These are phyloP conservation scores for Uncinocarpus reesii DNA, from an alignment of 2,329 filamentous ascomycete genomes.

Conservation along the genomic window DNA sequence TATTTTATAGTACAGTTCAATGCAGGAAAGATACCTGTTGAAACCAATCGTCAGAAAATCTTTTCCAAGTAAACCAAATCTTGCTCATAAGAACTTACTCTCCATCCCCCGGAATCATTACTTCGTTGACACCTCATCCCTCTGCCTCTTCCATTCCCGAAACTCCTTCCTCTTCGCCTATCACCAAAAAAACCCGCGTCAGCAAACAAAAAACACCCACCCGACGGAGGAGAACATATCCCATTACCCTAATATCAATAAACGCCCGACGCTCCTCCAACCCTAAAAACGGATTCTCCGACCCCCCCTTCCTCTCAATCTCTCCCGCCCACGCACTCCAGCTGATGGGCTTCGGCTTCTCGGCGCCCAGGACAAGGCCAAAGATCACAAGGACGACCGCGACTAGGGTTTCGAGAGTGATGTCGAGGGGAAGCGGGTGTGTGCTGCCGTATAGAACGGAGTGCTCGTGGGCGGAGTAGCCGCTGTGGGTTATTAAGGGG, in stretches of 20 bases:
- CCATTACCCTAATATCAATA: constrained; percentile 66
- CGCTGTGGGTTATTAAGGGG: constrained; percentile 44
- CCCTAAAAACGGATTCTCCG: constrained; percentile 67
- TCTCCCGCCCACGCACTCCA: constrained; percentile 69
- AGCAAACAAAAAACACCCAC: background rate
- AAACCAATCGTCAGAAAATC: no score
- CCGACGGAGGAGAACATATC: background rate
- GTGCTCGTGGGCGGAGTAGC: constrained; percentile 94
- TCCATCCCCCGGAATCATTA: no score
- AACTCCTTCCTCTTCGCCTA: no score
- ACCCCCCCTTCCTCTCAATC: constrained; percentile 55
- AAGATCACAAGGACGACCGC: constrained; percentile 71
- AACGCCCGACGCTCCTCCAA: constrained; percentile 77
- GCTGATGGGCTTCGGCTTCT: constrained; percentile 73
- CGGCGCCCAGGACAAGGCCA: constrained; percentile 69
- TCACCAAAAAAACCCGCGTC: no score
- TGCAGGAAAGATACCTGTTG: no score
- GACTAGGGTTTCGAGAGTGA: constrained; percentile 72
- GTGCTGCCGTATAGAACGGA: constrained; percentile 57
- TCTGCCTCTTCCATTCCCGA: no score
- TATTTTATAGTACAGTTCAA: no score
- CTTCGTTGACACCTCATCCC: no score
- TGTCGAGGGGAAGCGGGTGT: constrained; percentile 64
- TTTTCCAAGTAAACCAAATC: no score
- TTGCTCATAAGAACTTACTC: no score